Evolutionary conservation across 768 basidiomycete genomes (phyloP), one percentile per base, ranked within the genome.

Genomic region (Polyporus arcularius): DNA sequence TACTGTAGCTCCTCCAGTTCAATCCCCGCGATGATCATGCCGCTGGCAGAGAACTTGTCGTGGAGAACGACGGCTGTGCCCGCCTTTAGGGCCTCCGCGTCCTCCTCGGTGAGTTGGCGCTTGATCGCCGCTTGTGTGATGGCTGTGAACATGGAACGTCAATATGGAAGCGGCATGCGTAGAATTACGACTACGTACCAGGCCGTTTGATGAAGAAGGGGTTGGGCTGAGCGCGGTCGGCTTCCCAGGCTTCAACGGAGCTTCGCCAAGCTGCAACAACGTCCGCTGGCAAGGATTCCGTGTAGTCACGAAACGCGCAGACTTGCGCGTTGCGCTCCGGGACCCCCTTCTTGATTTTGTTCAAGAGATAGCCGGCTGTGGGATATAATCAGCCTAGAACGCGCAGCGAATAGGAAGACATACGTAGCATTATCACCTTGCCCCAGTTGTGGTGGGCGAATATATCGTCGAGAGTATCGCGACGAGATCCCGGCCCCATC

Each of bases 401-500:
- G 4, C 1, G 21, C 0, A 21, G 43, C 0, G 41, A 35, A 6
- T 9, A 53, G 18, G 2, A 53, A 1, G 39, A 71, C 60, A 11
- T 53, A 77, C 76, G 67, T 0, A 78, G 38, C 0, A 30, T 46
- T 9, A 62, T 50, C 0, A 67, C 35, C 32, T 80, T 80, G 28
- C 74, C 74, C 75, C 74, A 78, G 56, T 75, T 73, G 46, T 63
- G 65, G 63, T 72, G 76, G 3, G 75, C 72, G 16, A 72, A 67
- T n/a, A 67, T 62, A 43, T 80, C 75, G 53, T 81, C 74, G 6
- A 81, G 60, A 0, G 73, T 71, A 12, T 79, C 76, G 10, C 67
- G 63, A 0, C 73, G 30, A 47, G 72, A 57, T n/a, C 73, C 63
- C 0, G 74, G 71, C 0, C 71, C 75, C 76, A 78, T 80, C 45